phyloP scores from a whole-genome alignment of 2,329 filamentous ascomycete species.

The Aspergillus costaricaensis region DNA sequence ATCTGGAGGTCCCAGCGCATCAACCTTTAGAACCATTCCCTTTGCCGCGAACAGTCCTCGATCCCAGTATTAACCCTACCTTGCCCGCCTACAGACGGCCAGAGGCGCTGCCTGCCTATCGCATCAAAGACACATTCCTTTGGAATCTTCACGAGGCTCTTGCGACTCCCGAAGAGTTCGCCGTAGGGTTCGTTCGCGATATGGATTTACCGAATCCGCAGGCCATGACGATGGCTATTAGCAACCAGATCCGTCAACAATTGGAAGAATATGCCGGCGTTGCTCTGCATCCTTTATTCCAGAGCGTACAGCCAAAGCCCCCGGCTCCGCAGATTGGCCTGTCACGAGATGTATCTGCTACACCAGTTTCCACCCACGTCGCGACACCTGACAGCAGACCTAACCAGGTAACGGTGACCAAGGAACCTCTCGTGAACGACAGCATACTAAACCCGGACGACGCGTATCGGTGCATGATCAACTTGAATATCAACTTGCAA shows the following conservation, averaged over 20 bases:
- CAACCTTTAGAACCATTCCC: constrained; percentile 51
- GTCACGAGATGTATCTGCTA: constrained; percentile 58
- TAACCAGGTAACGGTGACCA: constrained; percentile 33
- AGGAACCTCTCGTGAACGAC: constrained; percentile 56
- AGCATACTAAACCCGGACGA: constrained; percentile 87
- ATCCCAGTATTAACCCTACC: constrained; percentile 59
- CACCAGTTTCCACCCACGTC: constrained; percentile 51
- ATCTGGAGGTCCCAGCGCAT: constrained; percentile 82
- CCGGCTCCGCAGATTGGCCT: constrained; percentile 34
- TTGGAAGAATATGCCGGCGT: constrained; percentile 95
- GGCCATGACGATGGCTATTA: constrained; percentile 74
- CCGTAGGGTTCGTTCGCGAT: constrained; percentile 85
- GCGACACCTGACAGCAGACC: constrained; percentile 60
- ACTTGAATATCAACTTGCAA: constrained; percentile 84
- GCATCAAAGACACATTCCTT: constrained; percentile 90
- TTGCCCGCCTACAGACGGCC: constrained; percentile 77
- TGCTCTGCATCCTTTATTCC: constrained; percentile 88
- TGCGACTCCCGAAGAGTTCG: constrained; percentile 93
- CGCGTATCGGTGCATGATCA: constrained; percentile 90
- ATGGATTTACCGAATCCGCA: constrained; percentile 81
- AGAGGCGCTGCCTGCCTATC: constrained; percentile 79
- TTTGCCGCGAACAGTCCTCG: constrained; percentile 44
- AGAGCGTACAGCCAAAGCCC: constrained; percentile 47
- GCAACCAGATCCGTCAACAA: constrained; percentile 91
- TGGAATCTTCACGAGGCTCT: constrained; percentile 97